phyloP scores from a whole-genome alignment of 2,329 filamentous ascomycete genomes.

The Fusarium ramigenum region DNA sequence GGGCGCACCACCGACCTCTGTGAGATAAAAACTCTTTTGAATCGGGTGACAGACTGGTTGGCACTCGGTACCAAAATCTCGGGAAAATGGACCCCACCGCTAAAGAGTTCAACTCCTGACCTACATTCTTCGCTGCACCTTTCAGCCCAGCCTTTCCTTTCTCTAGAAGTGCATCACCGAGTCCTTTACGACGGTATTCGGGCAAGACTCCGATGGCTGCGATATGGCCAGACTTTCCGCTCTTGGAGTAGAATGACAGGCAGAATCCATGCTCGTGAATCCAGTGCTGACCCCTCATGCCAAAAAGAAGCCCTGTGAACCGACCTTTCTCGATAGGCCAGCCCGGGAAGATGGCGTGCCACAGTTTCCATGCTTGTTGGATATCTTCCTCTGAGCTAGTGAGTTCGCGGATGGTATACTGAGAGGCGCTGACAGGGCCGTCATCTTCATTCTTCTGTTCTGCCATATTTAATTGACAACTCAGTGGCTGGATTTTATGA shows the following conservation, averaged over 20 bases:
- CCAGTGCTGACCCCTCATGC: slow-evolving; percentile 9
- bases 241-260: slow-evolving; percentile 16
- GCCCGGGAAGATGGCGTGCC: slow-evolving; percentile 33
- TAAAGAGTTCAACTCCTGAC: slow-evolving; percentile 10
- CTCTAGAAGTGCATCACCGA: slow-evolving; percentile 28
- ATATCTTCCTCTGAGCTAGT: slow-evolving; percentile 25
- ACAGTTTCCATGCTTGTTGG: slow-evolving; percentile 27
- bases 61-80: slow-evolving; percentile 39
- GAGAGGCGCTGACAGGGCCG: accelerated
- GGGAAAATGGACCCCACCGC: slow-evolving; percentile 33
- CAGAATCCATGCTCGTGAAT: slow-evolving; percentile 33
- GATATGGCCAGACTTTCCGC: not conserved
- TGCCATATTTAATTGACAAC: not conserved
- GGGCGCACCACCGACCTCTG: slow-evolving; percentile 12
- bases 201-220: slow-evolving; percentile 33
- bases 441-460: not conserved
- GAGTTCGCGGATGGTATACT: slow-evolving; percentile 18
- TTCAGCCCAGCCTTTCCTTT: not conserved
- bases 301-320: slow-evolving; percentile 11
- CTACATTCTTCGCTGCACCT: not conserved
- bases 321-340: slow-evolving; percentile 29
- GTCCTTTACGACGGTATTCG: slow-evolving; percentile 27
- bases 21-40: slow-evolving; percentile 33
- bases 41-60: not conserved
- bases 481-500: accelerated